Percentiles rank a stretch among this genome's conserved stretches.
phyloP scores from a whole-genome alignment of 23 red algal species.

The Gracilaria vermiculophylla region DNA sequence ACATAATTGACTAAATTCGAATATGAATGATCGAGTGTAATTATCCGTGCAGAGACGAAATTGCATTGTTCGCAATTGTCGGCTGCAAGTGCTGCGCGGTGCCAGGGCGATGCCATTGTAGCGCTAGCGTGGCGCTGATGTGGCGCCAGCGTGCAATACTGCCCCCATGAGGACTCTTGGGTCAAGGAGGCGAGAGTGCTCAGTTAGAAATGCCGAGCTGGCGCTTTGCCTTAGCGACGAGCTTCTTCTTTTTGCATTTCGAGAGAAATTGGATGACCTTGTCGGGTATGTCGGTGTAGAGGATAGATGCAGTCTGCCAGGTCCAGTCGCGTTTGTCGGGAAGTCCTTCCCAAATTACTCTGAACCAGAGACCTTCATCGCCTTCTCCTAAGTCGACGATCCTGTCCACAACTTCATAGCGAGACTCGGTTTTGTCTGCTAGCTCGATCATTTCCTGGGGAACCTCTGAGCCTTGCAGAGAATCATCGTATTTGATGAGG shows the following conservation, averaged over 20 bases:
- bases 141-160: neutral
- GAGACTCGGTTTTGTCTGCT: neutral
- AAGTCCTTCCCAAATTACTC: slow-evolving; percentile 18
- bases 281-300: slow-evolving; percentile 31
- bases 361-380: neutral
- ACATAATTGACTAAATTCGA: no score
- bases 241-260: neutral
- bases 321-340: slow-evolving; percentile 8
- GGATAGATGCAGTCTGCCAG: neutral
- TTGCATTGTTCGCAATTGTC: no score
- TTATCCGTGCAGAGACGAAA: no score
- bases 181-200: neutral
- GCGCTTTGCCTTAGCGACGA: neutral
- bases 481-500: neutral
- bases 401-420: neutral
- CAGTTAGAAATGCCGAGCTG: slow-evolving; percentile 10
- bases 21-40: no score
- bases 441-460: neutral
- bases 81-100: no score
- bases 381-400: neutral
- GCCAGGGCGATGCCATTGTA: no score
- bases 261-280: neutral
- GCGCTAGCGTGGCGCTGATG: no score
- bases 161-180: neutral
- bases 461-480: neutral